phyloP scores from a whole-genome alignment of 345 rosid species.

The Isatis tinctoria region DNA sequence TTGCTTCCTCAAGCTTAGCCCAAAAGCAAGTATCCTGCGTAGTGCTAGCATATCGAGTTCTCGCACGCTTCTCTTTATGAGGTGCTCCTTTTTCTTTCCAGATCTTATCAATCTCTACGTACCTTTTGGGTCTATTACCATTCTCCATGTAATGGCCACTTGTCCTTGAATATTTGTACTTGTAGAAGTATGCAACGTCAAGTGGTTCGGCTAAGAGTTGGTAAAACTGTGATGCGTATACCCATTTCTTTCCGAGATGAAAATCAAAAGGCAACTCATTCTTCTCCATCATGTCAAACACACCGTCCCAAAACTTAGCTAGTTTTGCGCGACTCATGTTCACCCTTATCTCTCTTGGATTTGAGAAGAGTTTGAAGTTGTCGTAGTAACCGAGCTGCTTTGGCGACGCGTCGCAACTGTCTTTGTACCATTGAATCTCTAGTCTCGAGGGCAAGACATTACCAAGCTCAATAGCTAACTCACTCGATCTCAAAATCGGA shows the following conservation, averaged over 20 bases:
- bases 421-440: conserved; percentile 63
- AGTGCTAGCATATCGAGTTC: conserved; percentile 51
- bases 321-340: conserved; percentile 63
- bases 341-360: conserved; percentile 45
- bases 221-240: conserved; percentile 56
- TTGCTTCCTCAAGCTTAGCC: conserved; percentile 82
- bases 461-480: conserved; percentile 48
- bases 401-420: conserved; percentile 42
- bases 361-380: conserved; percentile 51
- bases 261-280: conserved; percentile 71
- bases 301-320: conserved; percentile 59
- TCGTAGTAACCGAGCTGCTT: conserved; percentile 71
- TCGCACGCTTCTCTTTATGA: conserved; percentile 4
- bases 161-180: conserved; percentile 24
- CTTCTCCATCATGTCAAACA: conserved; percentile 56
- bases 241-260: conserved; percentile 51
- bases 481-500: conserved; percentile 47
- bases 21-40: conserved; percentile 91
- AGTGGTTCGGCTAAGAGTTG: conserved; percentile 71
- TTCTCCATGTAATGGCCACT: conserved; percentile 47
- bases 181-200: conserved; percentile 69
- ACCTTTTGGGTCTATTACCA: conserved; percentile 68
- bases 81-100: conserved; percentile 31
- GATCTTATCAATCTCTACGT: conserved; percentile 63
- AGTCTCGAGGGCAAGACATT: conserved; percentile 43